Percentiles rank a stretch among this genome's conserved stretches.
Evolutionary conservation across 2,329 filamentous ascomycete species (phyloP).

Genomic region (Pestalotiopsis sp.): DNA sequence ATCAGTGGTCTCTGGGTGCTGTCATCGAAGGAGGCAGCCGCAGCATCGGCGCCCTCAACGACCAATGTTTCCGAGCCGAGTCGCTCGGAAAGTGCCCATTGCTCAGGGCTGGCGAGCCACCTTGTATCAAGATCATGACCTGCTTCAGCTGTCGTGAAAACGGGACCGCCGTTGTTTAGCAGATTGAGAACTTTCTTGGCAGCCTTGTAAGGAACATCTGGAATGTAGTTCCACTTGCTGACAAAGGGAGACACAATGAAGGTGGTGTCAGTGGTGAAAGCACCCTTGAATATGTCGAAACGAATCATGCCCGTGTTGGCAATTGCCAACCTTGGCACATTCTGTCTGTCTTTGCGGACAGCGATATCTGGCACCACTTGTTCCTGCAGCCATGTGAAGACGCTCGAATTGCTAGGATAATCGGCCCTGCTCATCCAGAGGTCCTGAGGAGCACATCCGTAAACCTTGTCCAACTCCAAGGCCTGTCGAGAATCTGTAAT

Average conservation of each 20-base stretch:
- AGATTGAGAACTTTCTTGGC: conserved; percentile 70
- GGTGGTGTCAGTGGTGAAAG: conserved; percentile 85
- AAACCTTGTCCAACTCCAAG: conserved; percentile 71
- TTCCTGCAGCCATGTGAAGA: conserved; percentile 80
- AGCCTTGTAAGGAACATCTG: conserved; percentile 77
- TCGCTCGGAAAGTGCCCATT: conserved; percentile 20
- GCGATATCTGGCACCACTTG: conserved; percentile 73
- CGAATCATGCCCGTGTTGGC: conserved; percentile 90
- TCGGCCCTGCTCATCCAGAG: conserved; percentile 81
- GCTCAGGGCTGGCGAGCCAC: conserved; percentile 54
- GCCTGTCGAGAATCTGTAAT: conserved; percentile 72
- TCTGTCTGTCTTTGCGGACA: conserved; percentile 56
- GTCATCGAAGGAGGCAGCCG: conserved; percentile 28
- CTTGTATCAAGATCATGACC: conserved; percentile 40
- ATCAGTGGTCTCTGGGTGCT: conserved; percentile 32
- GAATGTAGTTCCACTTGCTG: conserved; percentile 75
- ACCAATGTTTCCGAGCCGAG: neutral
- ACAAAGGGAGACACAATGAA: conserved; percentile 88
- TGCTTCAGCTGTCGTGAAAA: conserved; percentile 38
- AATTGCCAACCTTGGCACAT: conserved; percentile 70
- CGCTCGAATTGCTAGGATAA: conserved; percentile 73
- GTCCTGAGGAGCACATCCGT: conserved; percentile 81
- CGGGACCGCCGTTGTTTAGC: conserved; percentile 57
- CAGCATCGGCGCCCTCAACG: conserved; percentile 23
- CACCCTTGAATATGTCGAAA: conserved; percentile 92